Conservation (phyloP, 2,329 filamentous ascomycete species). For the Hypoxylon sp. region DNA sequence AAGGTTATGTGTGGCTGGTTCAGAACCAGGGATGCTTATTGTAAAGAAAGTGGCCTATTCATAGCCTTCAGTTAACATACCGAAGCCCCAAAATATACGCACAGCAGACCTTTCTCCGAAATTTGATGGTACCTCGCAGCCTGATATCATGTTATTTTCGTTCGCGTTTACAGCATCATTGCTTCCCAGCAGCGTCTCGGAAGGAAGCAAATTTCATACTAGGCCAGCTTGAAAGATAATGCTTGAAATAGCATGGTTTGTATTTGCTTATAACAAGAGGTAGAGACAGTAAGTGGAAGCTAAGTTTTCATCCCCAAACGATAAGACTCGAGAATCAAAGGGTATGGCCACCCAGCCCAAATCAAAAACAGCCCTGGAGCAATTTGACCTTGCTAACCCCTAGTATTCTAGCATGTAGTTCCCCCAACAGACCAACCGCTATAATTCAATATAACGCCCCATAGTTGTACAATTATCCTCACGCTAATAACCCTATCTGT, state of each 20-base stretch:
- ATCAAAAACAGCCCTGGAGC: too few relatives aligned
- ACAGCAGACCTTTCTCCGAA: not conserved
- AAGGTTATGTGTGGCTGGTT: not conserved
- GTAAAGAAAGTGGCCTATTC: constrained; percentile 1
- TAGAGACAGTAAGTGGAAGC: not conserved
- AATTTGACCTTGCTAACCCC: not conserved
- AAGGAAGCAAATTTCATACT: too few relatives aligned
- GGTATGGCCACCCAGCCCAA: too few relatives aligned
- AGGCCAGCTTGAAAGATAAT: not conserved
- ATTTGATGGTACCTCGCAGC: constrained; percentile 1
- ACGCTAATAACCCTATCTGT: not conserved
- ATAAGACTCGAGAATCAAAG: not conserved
- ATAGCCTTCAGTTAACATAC: not conserved
- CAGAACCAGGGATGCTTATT: constrained; percentile 5
- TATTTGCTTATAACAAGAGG: not conserved
- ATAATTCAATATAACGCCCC: not conserved
- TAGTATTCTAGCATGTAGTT: not conserved
- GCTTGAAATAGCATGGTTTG: not conserved
- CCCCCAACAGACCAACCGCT: not conserved
- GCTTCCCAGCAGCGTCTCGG: not conserved
- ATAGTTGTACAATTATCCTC: constrained; percentile 5
- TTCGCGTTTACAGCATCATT: not conserved
- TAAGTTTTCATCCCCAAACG: not conserved
- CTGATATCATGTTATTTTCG: constrained; percentile 1
- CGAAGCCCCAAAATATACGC: not conserved